Conservation (phyloP, 768 basidiomycete species). For the Suillus americanus region DNA sequence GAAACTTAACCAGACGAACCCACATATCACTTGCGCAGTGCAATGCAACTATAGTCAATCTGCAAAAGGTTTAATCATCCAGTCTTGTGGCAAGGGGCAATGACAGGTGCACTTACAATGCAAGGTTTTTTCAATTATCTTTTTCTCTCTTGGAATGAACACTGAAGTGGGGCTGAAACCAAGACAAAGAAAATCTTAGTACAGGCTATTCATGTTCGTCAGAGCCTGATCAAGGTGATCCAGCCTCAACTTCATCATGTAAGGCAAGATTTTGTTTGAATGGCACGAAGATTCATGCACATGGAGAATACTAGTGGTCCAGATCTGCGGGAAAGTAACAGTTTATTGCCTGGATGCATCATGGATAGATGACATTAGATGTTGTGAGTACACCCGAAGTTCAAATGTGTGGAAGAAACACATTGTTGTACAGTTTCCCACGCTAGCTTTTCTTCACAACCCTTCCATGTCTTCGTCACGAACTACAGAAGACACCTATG, state of each 20-base stretch:
- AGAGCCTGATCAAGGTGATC: background rate
- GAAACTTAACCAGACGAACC: background rate
- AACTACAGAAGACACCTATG: slow-evolving; percentile 70
- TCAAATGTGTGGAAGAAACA: background rate
- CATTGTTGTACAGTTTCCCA: slow-evolving; percentile 17
- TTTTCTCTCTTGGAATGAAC: background rate
- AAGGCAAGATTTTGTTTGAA: background rate
- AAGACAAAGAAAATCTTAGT: background rate
- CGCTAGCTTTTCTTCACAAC: slow-evolving; percentile 5
- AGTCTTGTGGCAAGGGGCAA: background rate
- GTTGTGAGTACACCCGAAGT: too few relatives aligned
- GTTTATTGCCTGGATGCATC: too few relatives aligned
- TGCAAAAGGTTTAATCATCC: background rate
- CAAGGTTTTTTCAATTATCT: background rate
- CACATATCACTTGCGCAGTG: too few relatives aligned
- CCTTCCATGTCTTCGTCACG: slow-evolving; percentile 36
- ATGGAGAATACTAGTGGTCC: background rate
- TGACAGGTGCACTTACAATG: background rate
- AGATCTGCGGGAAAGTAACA: background rate
- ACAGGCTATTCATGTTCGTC: too few relatives aligned
- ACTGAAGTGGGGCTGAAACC: background rate
- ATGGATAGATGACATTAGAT: too few relatives aligned
- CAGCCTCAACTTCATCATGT: background rate
- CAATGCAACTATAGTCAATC: background rate
- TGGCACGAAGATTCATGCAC: background rate